Percentiles rank a stretch among this genome's conserved stretches.
phyloP scores from a whole-genome alignment of 2,329 filamentous ascomycete species.

The Aschersonia sp. region DNA sequence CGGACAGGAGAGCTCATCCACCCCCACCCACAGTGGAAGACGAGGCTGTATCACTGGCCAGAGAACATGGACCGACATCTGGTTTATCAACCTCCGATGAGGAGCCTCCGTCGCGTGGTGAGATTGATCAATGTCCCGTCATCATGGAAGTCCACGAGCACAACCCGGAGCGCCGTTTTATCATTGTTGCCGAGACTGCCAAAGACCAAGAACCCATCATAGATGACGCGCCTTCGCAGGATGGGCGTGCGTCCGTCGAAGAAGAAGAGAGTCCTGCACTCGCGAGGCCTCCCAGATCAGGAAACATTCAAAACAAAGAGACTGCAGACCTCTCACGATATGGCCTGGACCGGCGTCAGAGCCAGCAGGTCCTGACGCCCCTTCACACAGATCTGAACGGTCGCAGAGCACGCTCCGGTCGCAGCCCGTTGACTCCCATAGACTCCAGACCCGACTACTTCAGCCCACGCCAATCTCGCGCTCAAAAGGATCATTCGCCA shows the following conservation, averaged over 20 bases:
- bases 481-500: slow-evolving; percentile 19
- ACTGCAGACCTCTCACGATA: slow-evolving; percentile 6
- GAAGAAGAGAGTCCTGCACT: neutral
- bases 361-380: slow-evolving; percentile 25
- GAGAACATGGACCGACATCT: slow-evolving; percentile 34
- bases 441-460: slow-evolving; percentile 17
- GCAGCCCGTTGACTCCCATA: slow-evolving; percentile 21
- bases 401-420: slow-evolving; percentile 10
- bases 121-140: slow-evolving; percentile 53
- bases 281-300: neutral
- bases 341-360: slow-evolving; percentile 14
- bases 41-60: slow-evolving; percentile 45
- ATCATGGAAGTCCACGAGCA: slow-evolving; percentile 46
- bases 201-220: slow-evolving; percentile 1
- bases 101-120: slow-evolving; percentile 45
- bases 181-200: slow-evolving; percentile 31
- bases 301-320: neutral
- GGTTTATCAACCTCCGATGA: slow-evolving; percentile 24
- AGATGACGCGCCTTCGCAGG: neutral
- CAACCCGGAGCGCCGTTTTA: slow-evolving; percentile 51
- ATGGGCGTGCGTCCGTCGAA: neutral
- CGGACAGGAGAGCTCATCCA: slow-evolving; percentile 25
- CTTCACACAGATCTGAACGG: slow-evolving; percentile 26
- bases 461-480: slow-evolving; percentile 12
- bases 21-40: slow-evolving; percentile 57